Evolutionary conservation across 768 basidiomycete species (phyloP), one percentile per base, ranked within the genome.

Genomic region (Pleurotus tuber-regium): DNA sequence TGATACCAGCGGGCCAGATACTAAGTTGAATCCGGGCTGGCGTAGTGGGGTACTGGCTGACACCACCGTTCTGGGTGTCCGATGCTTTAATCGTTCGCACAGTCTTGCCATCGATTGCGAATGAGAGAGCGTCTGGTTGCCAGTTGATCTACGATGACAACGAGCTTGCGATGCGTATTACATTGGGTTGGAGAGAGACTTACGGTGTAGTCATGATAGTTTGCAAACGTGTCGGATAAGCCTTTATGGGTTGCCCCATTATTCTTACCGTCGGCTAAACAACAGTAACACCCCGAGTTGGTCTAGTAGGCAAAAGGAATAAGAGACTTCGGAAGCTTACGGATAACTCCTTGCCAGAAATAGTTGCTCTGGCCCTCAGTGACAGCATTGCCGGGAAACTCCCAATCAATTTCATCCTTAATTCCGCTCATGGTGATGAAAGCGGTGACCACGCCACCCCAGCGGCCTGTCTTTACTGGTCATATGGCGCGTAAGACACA

Each of bases 331-430:
- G n/a, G 53, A 38, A 30, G 73, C 85, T 58, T 61, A 86, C 84
- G 82, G 49, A 89, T 78, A 48, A 74, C 49, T 24, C 85, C 85
- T 62, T 87, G 80, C 87, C 87, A 91, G 70, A 89, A 91, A 59
- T 72, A 86, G 63, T 93, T 93, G 31, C 82, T 84, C 68, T 95
- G 92, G 7, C 75, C 91, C 50, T 83, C 61, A 1, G 78, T 79
- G 2, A 82, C 84, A 16, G 67, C 60, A 40, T 70, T 71, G 4
- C 88, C 87, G 50, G 88, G 86, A 60, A 84, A 92, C 63, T 91
- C 89, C 89, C 90, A 91, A 57, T 92, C 89, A 46, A 92, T 88
- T 63, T 92, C 90, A 61, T 90, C 87, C 63, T 88, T 90, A 59
- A 91, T 76, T 57, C 86, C 80, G 59, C 80, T 82, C 91, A 92